A percentile compares a stretch with the other conserved stretches of the same genome.
Evolutionary conservation across 2,329 filamentous ascomycete species (phyloP).

Genomic region (Trichoderma sp.): DNA sequence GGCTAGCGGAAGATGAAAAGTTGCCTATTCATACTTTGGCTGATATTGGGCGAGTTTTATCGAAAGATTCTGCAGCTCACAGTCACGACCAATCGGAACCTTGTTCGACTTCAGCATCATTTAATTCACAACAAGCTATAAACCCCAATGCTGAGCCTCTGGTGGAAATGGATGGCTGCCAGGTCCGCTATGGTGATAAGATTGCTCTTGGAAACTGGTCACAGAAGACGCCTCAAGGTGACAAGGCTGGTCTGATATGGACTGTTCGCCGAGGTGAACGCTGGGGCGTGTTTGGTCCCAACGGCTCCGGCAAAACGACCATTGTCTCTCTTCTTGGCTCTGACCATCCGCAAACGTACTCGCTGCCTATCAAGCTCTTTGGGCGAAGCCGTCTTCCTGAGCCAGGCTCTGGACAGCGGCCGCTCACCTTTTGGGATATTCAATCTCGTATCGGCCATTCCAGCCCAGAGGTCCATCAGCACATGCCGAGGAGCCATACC

Average conservation of each 20-base stretch:
- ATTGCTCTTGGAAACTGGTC: conserved; percentile 80
- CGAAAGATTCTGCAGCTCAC: conserved; percentile 27
- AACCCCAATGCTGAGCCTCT: conserved; percentile 62
- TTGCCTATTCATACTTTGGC: conserved; percentile 51
- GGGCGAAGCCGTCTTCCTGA: conserved; percentile 78
- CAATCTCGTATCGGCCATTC: conserved; percentile 89
- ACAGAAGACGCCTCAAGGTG: conserved; percentile 54
- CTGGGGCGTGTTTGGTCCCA: conserved; percentile 91
- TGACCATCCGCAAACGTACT: conserved; percentile 93
- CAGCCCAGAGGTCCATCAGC: conserved; percentile 89
- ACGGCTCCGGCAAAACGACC: conserved; percentile 95
- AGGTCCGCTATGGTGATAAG: conserved; percentile 77
- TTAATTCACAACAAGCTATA: conserved; percentile 30
- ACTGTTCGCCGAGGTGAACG: conserved; percentile 79
- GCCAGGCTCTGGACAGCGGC: conserved; percentile 63
- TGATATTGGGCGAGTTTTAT: conserved; percentile 52
- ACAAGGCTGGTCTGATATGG: conserved; percentile 72
- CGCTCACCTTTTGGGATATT: conserved; percentile 89
- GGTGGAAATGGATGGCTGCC: conserved; percentile 84
- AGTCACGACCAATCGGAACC: neutral
- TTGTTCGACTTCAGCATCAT: conserved; percentile 18
- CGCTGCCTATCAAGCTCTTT: conserved; percentile 83
- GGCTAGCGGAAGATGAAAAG: conserved; percentile 48
- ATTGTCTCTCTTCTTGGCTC: conserved; percentile 90
- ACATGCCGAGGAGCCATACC: conserved; percentile 79